A percentile compares a stretch with the other conserved stretches of the same genome.
These are phyloP conservation scores for Trichosporon ovoides DNA, from an alignment of 1,284 basidiomycete species.

Conservation along the genomic window DNA sequence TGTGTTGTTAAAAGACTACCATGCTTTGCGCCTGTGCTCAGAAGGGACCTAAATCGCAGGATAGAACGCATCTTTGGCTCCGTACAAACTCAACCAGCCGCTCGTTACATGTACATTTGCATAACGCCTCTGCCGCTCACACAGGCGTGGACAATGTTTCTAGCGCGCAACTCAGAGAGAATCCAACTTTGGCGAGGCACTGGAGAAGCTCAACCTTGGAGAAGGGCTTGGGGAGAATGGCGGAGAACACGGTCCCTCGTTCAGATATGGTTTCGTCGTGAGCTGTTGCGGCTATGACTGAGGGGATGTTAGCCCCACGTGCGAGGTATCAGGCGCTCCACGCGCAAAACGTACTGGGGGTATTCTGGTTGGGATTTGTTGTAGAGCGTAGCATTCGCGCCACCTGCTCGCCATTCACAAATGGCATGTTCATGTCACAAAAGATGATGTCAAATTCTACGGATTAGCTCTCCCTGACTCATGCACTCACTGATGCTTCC, in stretches of 20 bases:
- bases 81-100: background rate
- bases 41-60: background rate
- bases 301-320: background rate
- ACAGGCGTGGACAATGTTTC: conserved; percentile 9
- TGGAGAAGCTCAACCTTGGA: conserved; percentile 74
- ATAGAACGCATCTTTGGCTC: background rate
- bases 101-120: background rate
- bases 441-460: conserved; percentile 53
- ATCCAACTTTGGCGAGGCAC: conserved; percentile 76
- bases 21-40: background rate
- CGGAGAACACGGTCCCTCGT: conserved; percentile 73
- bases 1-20: background rate
- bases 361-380: conserved; percentile 47
- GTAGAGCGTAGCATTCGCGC: conserved; percentile 50
- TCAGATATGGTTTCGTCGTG: conserved; percentile 64
- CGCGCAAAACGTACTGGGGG: conserved; percentile 39
- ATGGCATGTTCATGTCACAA: conserved; percentile 49
- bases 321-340: background rate
- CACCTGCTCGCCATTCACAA: conserved; percentile 47
- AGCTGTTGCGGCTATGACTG: conserved; percentile 56
- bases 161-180: conserved; percentile 44
- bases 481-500: conserved; percentile 78
- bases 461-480: background rate
- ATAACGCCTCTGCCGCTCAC: background rate
- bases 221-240: conserved; percentile 78